These are phyloP conservation scores for Aspergillus aculeatinus DNA, from an alignment of 2,329 filamentous ascomycete species.

Conservation along the genomic window DNA sequence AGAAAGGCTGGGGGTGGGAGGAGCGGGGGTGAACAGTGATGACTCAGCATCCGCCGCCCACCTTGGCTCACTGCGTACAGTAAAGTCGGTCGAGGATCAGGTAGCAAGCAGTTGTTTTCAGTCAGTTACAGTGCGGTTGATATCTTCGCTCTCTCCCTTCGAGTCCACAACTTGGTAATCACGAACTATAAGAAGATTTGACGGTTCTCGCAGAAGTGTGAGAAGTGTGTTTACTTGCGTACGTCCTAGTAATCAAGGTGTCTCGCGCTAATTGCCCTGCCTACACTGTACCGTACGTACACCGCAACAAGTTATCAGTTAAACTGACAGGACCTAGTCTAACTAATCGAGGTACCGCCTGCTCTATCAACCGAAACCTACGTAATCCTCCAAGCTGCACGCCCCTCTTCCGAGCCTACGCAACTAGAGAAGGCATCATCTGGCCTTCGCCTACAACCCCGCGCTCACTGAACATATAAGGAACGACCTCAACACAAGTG, in stretches of 20 bases:
- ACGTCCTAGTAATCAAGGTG: neutral
- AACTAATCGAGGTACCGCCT: neutral
- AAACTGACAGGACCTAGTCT: conserved; percentile 7
- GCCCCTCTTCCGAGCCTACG: conserved; percentile 9
- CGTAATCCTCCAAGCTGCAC: conserved; percentile 18
- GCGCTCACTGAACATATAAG: neutral
- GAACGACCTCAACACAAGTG: conserved; percentile 8
- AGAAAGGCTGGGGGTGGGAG: conserved; percentile 12
- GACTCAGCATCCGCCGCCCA: conserved; percentile 21
- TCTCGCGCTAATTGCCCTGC: neutral
- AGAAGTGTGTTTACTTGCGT: neutral
- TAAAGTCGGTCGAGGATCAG: neutral
- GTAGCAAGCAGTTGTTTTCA: conserved; percentile 19
- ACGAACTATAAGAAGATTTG: neutral
- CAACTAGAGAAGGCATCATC: neutral
- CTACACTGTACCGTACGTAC: neutral
- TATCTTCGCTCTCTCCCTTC: neutral
- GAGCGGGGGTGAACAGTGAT: conserved; percentile 24
- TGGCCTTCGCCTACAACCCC: neutral
- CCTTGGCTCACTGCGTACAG: neutral
- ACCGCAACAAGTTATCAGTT: conserved; percentile 26
- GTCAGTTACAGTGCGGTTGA: neutral
- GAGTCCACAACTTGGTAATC: neutral
- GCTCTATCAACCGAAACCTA: conserved; percentile 8
- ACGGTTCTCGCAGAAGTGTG: neutral